phyloP scores from a whole-genome alignment of 768 basidiomycete genomes.

The Arthromyces matolae region DNA sequence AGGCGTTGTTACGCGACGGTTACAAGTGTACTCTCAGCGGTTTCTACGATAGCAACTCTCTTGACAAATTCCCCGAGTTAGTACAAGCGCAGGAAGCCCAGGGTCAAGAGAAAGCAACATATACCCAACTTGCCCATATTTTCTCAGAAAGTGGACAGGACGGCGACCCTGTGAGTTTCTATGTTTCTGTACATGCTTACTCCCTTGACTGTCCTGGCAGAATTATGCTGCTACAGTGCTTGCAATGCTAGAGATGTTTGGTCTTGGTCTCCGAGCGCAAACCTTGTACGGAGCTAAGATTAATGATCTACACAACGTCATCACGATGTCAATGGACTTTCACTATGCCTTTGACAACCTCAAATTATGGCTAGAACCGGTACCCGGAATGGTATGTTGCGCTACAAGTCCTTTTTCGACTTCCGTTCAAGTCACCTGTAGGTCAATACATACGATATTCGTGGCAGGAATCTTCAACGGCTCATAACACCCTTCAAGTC shows the following conservation, averaged over 20 bases:
- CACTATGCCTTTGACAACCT: conserved; percentile 21
- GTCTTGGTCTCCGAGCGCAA: too few relatives aligned
- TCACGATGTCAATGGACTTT: too few relatives aligned
- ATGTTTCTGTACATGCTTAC: background rate
- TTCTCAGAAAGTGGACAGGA: conserved; percentile 19
- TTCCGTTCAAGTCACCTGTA: background rate
- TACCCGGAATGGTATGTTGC: too few relatives aligned
- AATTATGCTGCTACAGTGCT: conserved; percentile 22
- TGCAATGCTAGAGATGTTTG: conserved; percentile 25
- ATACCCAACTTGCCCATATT: conserved; percentile 21
- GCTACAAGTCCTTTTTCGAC: background rate
- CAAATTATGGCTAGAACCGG: conserved; percentile 29
- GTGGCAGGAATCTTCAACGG: conserved; percentile 8
- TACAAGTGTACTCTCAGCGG: too few relatives aligned
- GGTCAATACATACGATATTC: conserved; percentile 16
- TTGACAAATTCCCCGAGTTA: background rate
- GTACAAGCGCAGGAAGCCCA: background rate
- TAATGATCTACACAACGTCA: too few relatives aligned
- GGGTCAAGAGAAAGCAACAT: conserved; percentile 15
- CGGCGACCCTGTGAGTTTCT: conserved; percentile 17
- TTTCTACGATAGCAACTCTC: background rate
- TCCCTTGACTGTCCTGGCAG: conserved; percentile 12
- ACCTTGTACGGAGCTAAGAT: too few relatives aligned
- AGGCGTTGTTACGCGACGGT: too few relatives aligned
- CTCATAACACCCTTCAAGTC: too few relatives aligned